phyloP scores from a whole-genome alignment of 2,329 filamentous ascomycete genomes.

The Ceratocystis cubensis region DNA sequence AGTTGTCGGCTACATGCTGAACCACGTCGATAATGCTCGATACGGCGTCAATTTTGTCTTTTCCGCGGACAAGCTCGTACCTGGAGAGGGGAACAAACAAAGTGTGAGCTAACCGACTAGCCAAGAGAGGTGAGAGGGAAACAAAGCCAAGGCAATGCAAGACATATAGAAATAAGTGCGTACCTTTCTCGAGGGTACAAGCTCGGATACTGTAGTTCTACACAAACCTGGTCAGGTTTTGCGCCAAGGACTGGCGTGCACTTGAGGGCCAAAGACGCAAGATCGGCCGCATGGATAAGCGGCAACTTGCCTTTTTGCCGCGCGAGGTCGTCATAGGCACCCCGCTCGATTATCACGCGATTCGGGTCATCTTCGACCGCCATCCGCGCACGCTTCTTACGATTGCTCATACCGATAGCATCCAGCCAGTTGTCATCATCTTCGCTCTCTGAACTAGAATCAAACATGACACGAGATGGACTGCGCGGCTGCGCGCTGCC shows the following conservation, averaged over 20 bases:
- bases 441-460: conserved; percentile 39
- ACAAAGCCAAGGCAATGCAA: neutral
- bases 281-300: conserved; percentile 47
- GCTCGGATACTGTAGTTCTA: conserved; percentile 78
- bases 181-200: conserved; percentile 55
- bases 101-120: conserved; percentile 13
- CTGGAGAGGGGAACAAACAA: conserved; percentile 27
- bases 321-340: conserved; percentile 12
- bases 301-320: conserved; percentile 30
- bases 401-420: conserved; percentile 36
- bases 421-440: conserved; percentile 41
- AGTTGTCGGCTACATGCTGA: conserved; percentile 58
- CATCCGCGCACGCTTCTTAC: conserved; percentile 27
- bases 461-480: conserved; percentile 38
- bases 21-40: conserved; percentile 61
- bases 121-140: conserved; percentile 1
- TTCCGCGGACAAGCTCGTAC: conserved; percentile 65
- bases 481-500: conserved; percentile 29
- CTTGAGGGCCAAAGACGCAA: conserved; percentile 39
- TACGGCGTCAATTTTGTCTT: conserved; percentile 65
- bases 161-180: conserved; percentile 19
- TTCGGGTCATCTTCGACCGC: conserved; percentile 18
- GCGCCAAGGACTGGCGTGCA: conserved; percentile 40
- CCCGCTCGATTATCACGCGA: conserved; percentile 12
- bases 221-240: conserved; percentile 41